These are phyloP conservation scores for Magnolia officinalis DNA, from an alignment of 164 flowering plant species.

Conservation along the genomic window DNA sequence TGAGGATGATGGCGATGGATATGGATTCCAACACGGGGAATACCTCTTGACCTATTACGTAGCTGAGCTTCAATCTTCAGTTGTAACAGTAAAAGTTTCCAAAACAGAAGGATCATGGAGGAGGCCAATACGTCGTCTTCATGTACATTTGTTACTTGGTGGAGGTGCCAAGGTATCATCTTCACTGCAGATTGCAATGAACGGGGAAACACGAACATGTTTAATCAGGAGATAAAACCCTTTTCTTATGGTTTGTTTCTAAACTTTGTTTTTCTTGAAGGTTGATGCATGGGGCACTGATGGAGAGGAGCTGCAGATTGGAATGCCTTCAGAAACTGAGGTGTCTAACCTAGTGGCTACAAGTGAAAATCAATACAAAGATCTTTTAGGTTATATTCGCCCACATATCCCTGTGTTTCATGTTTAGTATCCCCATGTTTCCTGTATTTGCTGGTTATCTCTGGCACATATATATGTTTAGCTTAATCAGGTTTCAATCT, in stretches of 20 bases:
- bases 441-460: too few species aligned
- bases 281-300: constrained; percentile 76
- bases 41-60: constrained; percentile 71
- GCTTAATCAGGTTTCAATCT: too few species aligned
- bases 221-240: background rate
- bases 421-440: too few species aligned
- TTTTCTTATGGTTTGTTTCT: background rate
- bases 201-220: background rate
- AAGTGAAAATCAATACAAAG: constrained; percentile 44
- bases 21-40: constrained; percentile 58
- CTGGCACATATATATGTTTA: too few species aligned
- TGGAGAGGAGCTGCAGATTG: constrained; percentile 68
- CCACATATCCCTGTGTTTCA: background rate
- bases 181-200: background rate
- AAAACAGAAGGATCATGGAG: constrained; percentile 79
- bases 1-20: constrained; percentile 98
- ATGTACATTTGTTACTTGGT: constrained; percentile 72
- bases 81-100: constrained; percentile 59
- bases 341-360: constrained; percentile 39
- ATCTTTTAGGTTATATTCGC: constrained; percentile 46
- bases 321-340: constrained; percentile 66
- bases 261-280: constrained; percentile 26
- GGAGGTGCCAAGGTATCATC: constrained; percentile 67
- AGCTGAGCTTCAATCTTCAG: constrained; percentile 65
- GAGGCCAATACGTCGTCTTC: constrained; percentile 74